Evolutionary conservation across 768 basidiomycete genomes (phyloP), one percentile per base, ranked within the genome.

Genomic region (Mycena kentingensis): DNA sequence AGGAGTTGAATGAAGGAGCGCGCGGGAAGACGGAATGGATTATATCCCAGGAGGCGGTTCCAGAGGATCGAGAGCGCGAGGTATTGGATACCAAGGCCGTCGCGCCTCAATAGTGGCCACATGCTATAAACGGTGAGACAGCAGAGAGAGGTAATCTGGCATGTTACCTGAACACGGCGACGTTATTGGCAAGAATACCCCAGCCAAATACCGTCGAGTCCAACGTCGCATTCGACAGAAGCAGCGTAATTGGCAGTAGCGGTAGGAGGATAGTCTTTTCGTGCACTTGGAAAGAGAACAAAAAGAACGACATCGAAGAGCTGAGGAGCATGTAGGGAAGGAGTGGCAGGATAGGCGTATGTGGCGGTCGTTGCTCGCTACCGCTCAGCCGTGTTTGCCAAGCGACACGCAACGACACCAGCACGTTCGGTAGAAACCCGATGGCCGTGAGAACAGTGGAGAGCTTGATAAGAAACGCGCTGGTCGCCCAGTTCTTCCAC

Each of bases 251-350:
- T 0, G 95, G 95, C 57, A 98, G 68, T 19, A 98, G 75, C 3
- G 94, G 93, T 1, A 98, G 65, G 16, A 97, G 66, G 34, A 98
- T 90, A 3, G 88, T 87, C 75, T 97, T 98, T 69, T 98, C 95
- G 68, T 97, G 95, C 32, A 95, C 94, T 63, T 97, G 94, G 70
- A 96, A 96, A 5, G 93, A 94, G 74, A 96, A 95, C 27, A 98
- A 75, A 73, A 96, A 98, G 78, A 98, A 97, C 8, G 93, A 88
- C 76, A 98, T 80, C 0, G 90, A 88, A 1, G 83, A 85, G 6
- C 83, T 85, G 54, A 93, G 79, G 24, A 97, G 76, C 2, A 89
- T 85, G 58, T 90, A 88, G 0, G 88, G 89, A 3, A 98, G 77
- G 2, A 98, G 73, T 0, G 83, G 77, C 21, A 88, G 69, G 24